Percentiles rank a stretch among this genome's conserved stretches.
phyloP scores from a whole-genome alignment of 2,329 filamentous ascomycete species.

The Cladosporium oxysporum region DNA sequence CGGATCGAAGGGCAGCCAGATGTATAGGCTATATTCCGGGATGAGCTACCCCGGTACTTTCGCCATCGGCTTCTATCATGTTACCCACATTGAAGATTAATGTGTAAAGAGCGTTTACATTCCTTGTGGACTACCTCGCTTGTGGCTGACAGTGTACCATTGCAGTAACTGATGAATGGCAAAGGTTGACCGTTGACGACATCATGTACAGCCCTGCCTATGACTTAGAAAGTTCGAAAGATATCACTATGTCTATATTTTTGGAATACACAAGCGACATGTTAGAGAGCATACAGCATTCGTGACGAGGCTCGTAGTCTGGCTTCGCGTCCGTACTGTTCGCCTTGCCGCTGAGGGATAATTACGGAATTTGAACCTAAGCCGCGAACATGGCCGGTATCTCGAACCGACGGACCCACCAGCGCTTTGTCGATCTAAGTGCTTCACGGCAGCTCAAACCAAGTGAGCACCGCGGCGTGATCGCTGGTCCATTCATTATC shows the following conservation, averaged over 20 bases:
- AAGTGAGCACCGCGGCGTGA: conserved; percentile 3
- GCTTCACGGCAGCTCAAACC: background rate
- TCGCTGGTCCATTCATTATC: conserved; percentile 15
- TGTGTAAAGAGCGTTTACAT: background rate
- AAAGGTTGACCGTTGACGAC: background rate
- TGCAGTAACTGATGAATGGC: background rate
- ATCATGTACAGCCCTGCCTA: background rate
- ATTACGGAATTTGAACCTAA: no score
- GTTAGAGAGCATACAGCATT: background rate
- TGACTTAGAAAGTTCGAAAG: background rate
- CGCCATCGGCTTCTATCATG: background rate
- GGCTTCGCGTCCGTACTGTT: no score
- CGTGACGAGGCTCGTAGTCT: background rate
- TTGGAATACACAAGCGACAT: background rate
- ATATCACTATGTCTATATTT: background rate
- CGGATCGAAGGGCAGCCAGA: background rate
- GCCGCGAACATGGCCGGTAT: background rate
- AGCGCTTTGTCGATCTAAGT: background rate
- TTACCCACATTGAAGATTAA: background rate
- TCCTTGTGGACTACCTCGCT: no score
- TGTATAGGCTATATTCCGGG: background rate
- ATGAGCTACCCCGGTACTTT: background rate
- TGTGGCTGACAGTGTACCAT: no score
- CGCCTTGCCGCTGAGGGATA: no score
- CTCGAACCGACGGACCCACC: background rate